phyloP scores from a whole-genome alignment of 2,329 filamentous ascomycete species.

The Sporothrix pallida region DNA sequence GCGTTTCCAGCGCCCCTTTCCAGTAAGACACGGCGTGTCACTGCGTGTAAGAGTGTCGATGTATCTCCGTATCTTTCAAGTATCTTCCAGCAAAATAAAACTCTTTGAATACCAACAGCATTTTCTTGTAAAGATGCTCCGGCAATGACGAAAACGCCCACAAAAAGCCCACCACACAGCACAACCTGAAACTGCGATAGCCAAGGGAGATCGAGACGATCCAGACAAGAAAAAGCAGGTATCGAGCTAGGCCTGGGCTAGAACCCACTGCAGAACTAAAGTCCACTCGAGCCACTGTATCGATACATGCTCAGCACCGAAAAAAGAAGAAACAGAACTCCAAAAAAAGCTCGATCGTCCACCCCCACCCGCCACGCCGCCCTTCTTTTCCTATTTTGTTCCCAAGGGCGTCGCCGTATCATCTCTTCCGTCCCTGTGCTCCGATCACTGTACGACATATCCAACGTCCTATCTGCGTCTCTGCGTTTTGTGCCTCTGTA shows the following conservation, averaged over 20 bases:
- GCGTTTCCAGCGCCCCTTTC: slow-evolving; percentile 4
- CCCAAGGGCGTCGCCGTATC: slow-evolving; percentile 21
- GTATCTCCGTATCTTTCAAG: too few relatives aligned
- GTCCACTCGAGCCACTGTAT: neutral
- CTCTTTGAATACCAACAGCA: too few relatives aligned
- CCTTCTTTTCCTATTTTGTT: slow-evolving; percentile 13
- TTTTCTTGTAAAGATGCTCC: too few relatives aligned
- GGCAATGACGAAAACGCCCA: too few relatives aligned
- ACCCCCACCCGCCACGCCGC: neutral
- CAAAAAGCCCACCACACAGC: neutral
- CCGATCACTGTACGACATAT: neutral
- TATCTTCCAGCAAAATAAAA: too few relatives aligned
- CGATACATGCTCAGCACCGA: too few relatives aligned
- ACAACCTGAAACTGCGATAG: slow-evolving; percentile 18
- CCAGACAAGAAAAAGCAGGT: slow-evolving; percentile 7
- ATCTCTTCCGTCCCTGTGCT: slow-evolving; percentile 17
- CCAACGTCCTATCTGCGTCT: neutral
- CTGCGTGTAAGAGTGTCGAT: neutral
- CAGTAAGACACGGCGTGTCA: neutral
- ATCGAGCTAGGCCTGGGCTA: slow-evolving; percentile 14
- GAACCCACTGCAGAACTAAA: slow-evolving; percentile 11
- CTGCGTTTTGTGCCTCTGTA: too few relatives aligned
- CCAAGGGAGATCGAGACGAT: neutral
- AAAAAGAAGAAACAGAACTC: too few relatives aligned
- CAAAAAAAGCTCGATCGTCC: neutral